Percentiles rank a stretch among this genome's conserved stretches.
Evolutionary conservation across 495 filamentous ascomycete genomes (phyloP).

Genomic region (Aspergillus carlsbadensis): DNA sequence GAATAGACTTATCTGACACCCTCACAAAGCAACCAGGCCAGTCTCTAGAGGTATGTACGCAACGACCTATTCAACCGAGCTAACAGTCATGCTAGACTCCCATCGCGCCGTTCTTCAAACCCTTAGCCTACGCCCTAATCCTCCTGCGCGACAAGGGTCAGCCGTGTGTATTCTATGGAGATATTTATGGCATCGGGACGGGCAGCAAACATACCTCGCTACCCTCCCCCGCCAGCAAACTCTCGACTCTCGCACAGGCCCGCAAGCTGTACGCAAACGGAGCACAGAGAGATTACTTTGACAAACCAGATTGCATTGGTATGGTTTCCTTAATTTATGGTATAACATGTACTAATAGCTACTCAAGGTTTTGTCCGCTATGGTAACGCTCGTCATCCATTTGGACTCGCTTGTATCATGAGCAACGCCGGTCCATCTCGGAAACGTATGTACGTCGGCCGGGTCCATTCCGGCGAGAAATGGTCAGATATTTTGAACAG

Average conservation of each 20-base stretch:
- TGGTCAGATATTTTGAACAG: slow-evolving; percentile 66
- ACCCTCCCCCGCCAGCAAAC: slow-evolving; percentile 57
- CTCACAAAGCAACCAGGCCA: slow-evolving; percentile 57
- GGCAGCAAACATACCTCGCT: slow-evolving; percentile 45
- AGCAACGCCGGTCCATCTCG: slow-evolving; percentile 47
- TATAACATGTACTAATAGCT: slow-evolving; percentile 4
- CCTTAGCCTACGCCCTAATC: slow-evolving; percentile 61
- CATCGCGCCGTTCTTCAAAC: slow-evolving; percentile 56
- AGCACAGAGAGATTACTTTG: slow-evolving; percentile 66
- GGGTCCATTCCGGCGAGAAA: slow-evolving; percentile 50
- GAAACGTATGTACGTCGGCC: slow-evolving; percentile 64
- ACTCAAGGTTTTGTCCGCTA: slow-evolving; percentile 57
- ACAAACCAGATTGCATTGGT: slow-evolving; percentile 65
- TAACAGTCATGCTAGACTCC: slow-evolving; percentile 36
- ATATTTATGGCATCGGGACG: slow-evolving; percentile 67
- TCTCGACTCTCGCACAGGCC: slow-evolving; percentile 61
- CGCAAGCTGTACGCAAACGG: slow-evolving; percentile 71
- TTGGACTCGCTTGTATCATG: slow-evolving; percentile 59
- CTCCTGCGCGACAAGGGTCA: slow-evolving; percentile 64
- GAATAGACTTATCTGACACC: neutral
- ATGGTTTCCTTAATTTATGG: neutral
- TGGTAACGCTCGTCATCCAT: slow-evolving; percentile 51
- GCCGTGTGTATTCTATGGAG: slow-evolving; percentile 74
- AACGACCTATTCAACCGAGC: neutral
- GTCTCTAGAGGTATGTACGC: slow-evolving; percentile 48